Conservation (phyloP, 805 yeast species). For the Alloascoidea hylecoeti region DNA sequence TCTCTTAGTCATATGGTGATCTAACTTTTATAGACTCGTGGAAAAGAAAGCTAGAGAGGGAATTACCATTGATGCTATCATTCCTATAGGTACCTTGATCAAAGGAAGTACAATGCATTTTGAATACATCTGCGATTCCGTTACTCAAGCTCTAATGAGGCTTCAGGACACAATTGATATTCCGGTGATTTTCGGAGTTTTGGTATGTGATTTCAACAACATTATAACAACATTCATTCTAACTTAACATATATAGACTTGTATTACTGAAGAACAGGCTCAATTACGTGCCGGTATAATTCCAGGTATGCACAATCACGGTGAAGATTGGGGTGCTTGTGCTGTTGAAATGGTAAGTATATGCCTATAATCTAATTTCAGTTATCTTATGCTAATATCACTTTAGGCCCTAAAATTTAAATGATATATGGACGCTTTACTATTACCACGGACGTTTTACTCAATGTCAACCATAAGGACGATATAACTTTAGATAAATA, state of each 20-base stretch:
- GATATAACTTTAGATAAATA: too few relatives aligned
- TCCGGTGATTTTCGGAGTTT: constrained; percentile 88
- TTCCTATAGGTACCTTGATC: constrained; percentile 88
- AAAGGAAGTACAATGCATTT: constrained; percentile 98
- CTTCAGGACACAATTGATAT: constrained; percentile 52
- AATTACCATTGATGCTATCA: constrained; percentile 58
- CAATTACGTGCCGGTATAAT: constrained; percentile 78
- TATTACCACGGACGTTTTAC: too few relatives aligned
- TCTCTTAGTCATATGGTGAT: not conserved
- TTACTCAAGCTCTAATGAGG: constrained; percentile 73
- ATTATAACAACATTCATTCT: not conserved
- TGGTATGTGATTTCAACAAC: constrained; percentile 16
- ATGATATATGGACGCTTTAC: too few relatives aligned
- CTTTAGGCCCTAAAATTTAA: too few relatives aligned
- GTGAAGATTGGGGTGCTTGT: constrained; percentile 97
- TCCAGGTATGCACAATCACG: constrained; percentile 80
- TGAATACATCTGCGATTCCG: constrained; percentile 90
- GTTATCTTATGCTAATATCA: too few relatives aligned
- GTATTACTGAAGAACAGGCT: constrained; percentile 91
- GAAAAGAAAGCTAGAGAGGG: constrained; percentile 26
- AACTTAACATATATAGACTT: constrained; percentile 35
- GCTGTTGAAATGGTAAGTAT: constrained; percentile 89
- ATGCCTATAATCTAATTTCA: too few relatives aligned
- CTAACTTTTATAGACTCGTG: constrained; percentile 18
- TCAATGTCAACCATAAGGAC: too few relatives aligned